A percentile compares a stretch with the other conserved stretches of the same genome.
Evolutionary conservation across 768 basidiomycete genomes (phyloP).

Genomic region (Suillus alpinus): DNA sequence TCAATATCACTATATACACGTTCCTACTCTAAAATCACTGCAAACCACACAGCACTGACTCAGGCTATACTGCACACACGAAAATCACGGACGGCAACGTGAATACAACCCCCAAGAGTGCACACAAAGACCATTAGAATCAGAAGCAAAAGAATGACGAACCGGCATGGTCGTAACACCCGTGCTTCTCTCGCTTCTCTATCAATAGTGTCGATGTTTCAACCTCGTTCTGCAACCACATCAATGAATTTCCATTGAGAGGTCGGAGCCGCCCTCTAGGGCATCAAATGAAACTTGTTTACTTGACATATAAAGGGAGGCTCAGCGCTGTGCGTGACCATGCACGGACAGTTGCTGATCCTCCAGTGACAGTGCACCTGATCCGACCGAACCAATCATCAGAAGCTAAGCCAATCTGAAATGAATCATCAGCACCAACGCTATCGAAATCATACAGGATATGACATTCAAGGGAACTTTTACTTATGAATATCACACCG

Average conservation of each 20-base stretch:
- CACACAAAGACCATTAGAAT: background rate
- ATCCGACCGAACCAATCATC: constrained; percentile 1
- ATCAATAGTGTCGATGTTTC: background rate
- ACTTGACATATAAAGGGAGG: background rate
- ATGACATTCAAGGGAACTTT: background rate
- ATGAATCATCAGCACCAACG: background rate
- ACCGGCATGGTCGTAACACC: background rate
- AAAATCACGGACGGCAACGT: background rate
- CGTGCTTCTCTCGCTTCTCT: constrained; percentile 4
- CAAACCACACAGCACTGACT: background rate
- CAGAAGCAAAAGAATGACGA: background rate
- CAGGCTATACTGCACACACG: background rate
- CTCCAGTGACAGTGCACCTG: background rate
- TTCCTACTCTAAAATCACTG: background rate
- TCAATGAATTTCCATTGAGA: background rate
- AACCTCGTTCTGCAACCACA: background rate
- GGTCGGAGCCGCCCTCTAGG: background rate
- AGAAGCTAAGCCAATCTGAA: background rate
- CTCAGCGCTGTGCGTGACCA: background rate
- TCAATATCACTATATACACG: constrained; percentile 10
- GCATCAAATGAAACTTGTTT: background rate
- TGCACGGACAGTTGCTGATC: background rate
- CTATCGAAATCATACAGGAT: background rate
- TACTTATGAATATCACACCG: background rate
- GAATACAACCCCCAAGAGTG: too few species aligned